Percentiles rank a stretch among this genome's conserved stretches.
These are phyloP conservation scores for Fusarium domesticum DNA, from an alignment of 2,329 filamentous ascomycete genomes.

Conservation along the genomic window DNA sequence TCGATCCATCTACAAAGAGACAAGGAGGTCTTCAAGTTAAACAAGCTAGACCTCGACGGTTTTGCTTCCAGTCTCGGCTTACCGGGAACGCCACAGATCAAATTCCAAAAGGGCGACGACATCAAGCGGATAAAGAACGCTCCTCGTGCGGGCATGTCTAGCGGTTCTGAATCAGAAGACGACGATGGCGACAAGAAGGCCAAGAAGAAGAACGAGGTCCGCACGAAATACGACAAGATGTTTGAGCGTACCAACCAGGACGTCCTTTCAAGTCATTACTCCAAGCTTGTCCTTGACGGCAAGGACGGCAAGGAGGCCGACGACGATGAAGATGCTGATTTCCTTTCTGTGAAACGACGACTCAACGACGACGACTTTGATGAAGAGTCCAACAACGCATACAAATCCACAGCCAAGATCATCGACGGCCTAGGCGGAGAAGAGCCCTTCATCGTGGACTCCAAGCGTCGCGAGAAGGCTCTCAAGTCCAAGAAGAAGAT, in stretches of 20 bases:
- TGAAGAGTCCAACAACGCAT: slow-evolving; percentile 46
- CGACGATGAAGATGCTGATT: slow-evolving; percentile 66
- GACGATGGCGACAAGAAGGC: slow-evolving; percentile 47
- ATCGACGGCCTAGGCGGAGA: slow-evolving; percentile 67
- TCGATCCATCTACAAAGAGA: slow-evolving; percentile 86
- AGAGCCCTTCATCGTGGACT: slow-evolving; percentile 80
- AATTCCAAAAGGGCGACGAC: slow-evolving; percentile 87
- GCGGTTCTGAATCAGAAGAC: slow-evolving; percentile 55
- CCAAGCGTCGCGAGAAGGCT: slow-evolving; percentile 93
- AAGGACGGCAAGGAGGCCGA: slow-evolving; percentile 44
- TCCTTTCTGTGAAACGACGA: slow-evolving; percentile 86
- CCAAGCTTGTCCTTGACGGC: slow-evolving; percentile 71
- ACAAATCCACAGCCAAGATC: slow-evolving; percentile 49
- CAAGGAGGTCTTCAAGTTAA: slow-evolving; percentile 85
- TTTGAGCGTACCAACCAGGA: slow-evolving; percentile 96
- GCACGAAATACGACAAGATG: slow-evolving; percentile 97
- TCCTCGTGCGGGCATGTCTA: slow-evolving; percentile 64
- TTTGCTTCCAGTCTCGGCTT: slow-evolving; percentile 84
- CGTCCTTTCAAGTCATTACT: slow-evolving; percentile 89
- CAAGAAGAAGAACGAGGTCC: slow-evolving; percentile 68
- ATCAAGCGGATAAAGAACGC: slow-evolving; percentile 86
- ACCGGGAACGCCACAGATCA: slow-evolving; percentile 87
- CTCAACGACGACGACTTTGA: slow-evolving; percentile 67
- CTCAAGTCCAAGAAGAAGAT: slow-evolving; percentile 93
- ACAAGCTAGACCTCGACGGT: slow-evolving; percentile 78